A percentile compares a stretch with the other conserved stretches of the same genome.
These are phyloP conservation scores for Mucor sp. DNA, from an alignment of 371 early-diverging fungal genomes.

Conservation along the genomic window DNA sequence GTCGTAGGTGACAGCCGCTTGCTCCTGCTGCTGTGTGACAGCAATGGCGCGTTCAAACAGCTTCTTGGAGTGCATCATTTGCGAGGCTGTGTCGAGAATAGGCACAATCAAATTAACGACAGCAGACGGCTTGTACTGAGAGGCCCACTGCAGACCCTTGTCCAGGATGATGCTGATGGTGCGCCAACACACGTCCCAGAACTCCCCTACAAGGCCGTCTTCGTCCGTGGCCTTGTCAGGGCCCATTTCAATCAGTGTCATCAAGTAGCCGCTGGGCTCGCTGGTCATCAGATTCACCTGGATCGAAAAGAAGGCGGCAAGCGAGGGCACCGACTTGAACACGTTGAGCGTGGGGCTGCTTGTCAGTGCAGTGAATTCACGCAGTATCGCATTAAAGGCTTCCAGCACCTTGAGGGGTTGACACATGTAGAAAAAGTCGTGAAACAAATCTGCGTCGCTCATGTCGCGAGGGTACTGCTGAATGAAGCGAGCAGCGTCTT, in stretches of 20 bases:
- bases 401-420: constrained; percentile 22
- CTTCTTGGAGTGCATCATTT: constrained; percentile 24
- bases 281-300: constrained; percentile 7
- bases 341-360: constrained; percentile 17
- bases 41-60: constrained; percentile 26
- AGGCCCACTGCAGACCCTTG: constrained; percentile 38
- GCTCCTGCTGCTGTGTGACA: not conserved
- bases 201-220: constrained; percentile 20
- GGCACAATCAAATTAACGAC: constrained; percentile 35
- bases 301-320: constrained; percentile 1
- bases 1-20: constrained; percentile 1
- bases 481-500: not conserved
- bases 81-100: constrained; percentile 29
- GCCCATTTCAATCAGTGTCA: not conserved
- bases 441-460: constrained; percentile 2
- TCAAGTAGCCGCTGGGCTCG: constrained; percentile 5
- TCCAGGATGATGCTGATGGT: constrained; percentile 28
- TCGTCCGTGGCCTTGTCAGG: constrained; percentile 17
- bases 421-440: constrained; percentile 5
- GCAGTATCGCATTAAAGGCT: constrained; percentile 22
- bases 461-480: constrained; percentile 7
- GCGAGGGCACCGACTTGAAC: constrained; percentile 19
- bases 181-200: constrained; percentile 46
- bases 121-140: constrained; percentile 28
- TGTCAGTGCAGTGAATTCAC: constrained; percentile 29